A percentile compares a stretch with the other conserved stretches of the same genome.
phyloP scores from a whole-genome alignment of 2,329 filamentous ascomycete species.

The Akanthomyces lecanii region DNA sequence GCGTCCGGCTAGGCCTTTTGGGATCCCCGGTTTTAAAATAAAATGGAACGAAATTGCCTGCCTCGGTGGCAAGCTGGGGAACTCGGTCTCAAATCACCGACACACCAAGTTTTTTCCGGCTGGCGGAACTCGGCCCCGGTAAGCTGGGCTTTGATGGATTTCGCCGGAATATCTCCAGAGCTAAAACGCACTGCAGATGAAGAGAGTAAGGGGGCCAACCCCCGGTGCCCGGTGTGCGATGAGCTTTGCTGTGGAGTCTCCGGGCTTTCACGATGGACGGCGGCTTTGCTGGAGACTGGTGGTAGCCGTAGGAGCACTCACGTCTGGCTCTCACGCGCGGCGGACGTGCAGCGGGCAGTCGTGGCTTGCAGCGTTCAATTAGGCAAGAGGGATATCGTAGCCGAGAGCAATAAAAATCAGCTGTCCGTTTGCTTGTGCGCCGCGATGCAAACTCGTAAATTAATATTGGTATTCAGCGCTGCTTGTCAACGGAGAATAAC shows the following conservation, averaged over 20 bases:
- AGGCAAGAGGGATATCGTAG: not conserved
- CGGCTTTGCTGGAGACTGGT: not conserved
- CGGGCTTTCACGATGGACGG: not conserved
- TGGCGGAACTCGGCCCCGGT: no score
- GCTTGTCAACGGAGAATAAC: not conserved
- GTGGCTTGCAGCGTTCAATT: not conserved
- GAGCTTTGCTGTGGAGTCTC: conserved; percentile 15
- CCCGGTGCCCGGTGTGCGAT: not conserved
- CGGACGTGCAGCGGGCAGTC: not conserved
- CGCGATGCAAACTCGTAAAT: not conserved
- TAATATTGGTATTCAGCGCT: not conserved
- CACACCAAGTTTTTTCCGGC: not conserved
- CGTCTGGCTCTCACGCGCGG: not conserved
- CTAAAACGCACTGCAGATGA: not conserved
- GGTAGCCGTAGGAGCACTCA: not conserved
- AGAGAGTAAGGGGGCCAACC: not conserved
- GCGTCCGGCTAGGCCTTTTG: not conserved
- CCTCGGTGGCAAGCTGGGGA: not conserved
- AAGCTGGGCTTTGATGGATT: no score
- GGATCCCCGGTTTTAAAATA: not conserved
- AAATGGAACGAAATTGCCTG: not conserved
- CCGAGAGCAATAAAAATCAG: not conserved
- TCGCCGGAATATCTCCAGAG: no score
- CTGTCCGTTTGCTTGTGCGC: not conserved
- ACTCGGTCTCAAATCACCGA: not conserved